A percentile compares a stretch with the other conserved stretches of the same genome.
These are phyloP conservation scores for Coniochaeta ligniaria DNA, from an alignment of 2,329 filamentous ascomycete genomes.

Conservation along the genomic window DNA sequence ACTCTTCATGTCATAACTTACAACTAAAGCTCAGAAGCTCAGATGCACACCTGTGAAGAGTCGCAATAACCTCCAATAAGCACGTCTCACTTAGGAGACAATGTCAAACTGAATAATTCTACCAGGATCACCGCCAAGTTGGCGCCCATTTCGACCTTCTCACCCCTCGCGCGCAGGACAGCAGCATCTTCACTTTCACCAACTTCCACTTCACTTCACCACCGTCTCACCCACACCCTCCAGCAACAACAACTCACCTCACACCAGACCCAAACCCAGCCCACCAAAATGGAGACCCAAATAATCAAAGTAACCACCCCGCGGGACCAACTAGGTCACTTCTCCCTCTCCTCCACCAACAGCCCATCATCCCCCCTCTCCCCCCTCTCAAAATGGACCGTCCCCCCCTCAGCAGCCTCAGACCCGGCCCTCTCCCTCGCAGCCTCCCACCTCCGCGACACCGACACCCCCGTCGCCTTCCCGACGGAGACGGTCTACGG, in stretches of 20 bases:
- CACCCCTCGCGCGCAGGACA: constrained; percentile 1
- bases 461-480: constrained; percentile 78
- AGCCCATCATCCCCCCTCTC: neutral
- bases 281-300: constrained; percentile 11
- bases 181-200: neutral
- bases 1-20: neutral
- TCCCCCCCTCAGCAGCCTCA: constrained; percentile 14
- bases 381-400: constrained; percentile 34
- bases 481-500: constrained; percentile 98
- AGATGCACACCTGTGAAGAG: neutral
- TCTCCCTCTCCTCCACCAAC: neutral
- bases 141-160: neutral
- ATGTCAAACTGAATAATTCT: neutral
- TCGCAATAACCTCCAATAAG: neutral
- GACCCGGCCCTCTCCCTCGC: constrained; percentile 30
- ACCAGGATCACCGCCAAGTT: neutral
- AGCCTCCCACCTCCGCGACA: constrained; percentile 56
- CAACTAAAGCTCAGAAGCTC: neutral
- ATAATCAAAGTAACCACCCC: constrained; percentile 12
- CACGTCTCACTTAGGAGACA: neutral
- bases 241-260: neutral
- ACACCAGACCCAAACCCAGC: neutral
- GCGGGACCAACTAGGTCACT: constrained; percentile 10
- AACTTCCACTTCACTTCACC: neutral
- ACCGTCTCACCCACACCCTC: neutral